Conservation (phyloP, 768 basidiomycete genomes). For the Pulveroboletus sp. region DNA sequence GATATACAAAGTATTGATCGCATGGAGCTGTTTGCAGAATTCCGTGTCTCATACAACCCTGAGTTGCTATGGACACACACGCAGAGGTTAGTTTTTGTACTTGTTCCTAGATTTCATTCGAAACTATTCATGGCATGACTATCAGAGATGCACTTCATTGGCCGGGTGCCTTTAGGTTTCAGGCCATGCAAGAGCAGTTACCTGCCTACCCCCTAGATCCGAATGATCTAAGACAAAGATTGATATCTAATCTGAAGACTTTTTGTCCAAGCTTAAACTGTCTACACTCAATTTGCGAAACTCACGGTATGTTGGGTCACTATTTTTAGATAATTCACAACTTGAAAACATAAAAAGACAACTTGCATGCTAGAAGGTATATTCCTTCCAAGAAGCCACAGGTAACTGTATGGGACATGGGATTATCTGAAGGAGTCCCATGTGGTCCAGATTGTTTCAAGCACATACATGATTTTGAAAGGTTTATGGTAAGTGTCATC, state of each 20-base stretch:
- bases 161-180: constrained; percentile 24
- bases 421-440: constrained; percentile 24
- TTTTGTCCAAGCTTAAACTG: constrained; percentile 50
- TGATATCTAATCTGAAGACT: constrained; percentile 28
- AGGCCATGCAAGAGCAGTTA: background rate
- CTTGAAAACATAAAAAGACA: background rate
- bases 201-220: constrained; percentile 12
- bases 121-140: background rate
- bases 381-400: constrained; percentile 23
- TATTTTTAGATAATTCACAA: background rate
- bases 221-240: constrained; percentile 28
- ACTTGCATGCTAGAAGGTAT: constrained; percentile 1
- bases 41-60: constrained; percentile 18
- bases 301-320: constrained; percentile 31
- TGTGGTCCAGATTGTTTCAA: constrained; percentile 32
- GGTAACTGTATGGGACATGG: constrained; percentile 21
- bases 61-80: constrained; percentile 41
- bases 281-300: constrained; percentile 34
- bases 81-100: constrained; percentile 35
- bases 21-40: constrained; percentile 22
- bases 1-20: constrained; percentile 35
- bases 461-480: constrained; percentile 22
- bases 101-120: background rate
- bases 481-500: constrained; percentile 13
- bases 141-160: constrained; percentile 38